Percentiles rank a stretch among this genome's conserved stretches.
Evolutionary conservation across 257 asterid species (phyloP).

Genomic region (Solanum chmielewskii): DNA sequence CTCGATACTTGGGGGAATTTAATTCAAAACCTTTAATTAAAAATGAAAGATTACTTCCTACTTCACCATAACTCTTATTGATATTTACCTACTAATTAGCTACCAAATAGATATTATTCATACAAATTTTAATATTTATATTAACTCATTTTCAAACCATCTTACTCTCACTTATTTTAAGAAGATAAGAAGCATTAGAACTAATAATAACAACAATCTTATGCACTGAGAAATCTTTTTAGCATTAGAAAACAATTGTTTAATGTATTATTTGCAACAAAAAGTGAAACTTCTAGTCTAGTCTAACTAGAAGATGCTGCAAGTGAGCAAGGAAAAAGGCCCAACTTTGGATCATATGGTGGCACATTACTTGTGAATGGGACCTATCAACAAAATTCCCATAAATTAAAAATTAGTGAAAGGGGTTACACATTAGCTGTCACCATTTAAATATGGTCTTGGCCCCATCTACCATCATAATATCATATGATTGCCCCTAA

Average conservation of each 20-base stretch:
- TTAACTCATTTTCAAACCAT: background rate
- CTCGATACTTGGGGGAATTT: accelerated
- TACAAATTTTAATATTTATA: too few species aligned
- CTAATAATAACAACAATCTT: background rate
- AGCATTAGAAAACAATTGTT: background rate
- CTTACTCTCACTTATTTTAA: background rate
- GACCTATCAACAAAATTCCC: background rate
- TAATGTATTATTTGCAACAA: background rate
- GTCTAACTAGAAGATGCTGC: background rate
- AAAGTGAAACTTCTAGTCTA: background rate
- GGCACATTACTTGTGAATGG: background rate
- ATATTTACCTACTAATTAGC: background rate
- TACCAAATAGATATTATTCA: background rate
- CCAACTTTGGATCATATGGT: background rate
- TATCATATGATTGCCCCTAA: background rate
- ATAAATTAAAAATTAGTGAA: background rate
- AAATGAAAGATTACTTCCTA: too few species aligned
- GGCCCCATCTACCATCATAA: slow-evolving; percentile 1
- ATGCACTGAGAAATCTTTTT: background rate
- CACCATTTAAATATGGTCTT: background rate
- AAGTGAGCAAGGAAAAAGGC: background rate
- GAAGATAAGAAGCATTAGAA: background rate
- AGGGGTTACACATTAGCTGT: slow-evolving; percentile 3
- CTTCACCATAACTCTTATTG: background rate
- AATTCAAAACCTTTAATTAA: too few species aligned